Evolutionary conservation across 2,329 filamentous ascomycete genomes (phyloP).

Genomic region (Pyrenochaeta sp.): DNA sequence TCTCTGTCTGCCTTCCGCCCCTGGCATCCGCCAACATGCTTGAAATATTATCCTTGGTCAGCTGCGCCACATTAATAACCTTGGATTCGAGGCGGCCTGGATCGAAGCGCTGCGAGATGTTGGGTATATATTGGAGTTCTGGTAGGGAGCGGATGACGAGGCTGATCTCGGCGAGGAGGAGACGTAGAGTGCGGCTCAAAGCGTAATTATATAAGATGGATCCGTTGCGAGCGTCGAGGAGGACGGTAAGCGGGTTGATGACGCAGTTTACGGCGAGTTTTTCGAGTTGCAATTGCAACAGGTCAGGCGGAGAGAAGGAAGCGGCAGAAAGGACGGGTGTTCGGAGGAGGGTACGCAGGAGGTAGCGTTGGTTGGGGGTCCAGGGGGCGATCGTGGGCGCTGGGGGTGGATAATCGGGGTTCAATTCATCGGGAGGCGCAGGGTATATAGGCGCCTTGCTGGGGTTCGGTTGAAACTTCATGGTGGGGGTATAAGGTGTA

Average conservation of each 20-base stretch:
- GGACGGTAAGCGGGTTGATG: conserved; percentile 81
- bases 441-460: conserved; percentile 6
- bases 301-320: conserved; percentile 65
- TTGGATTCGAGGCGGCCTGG: conserved; percentile 69
- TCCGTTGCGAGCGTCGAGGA: conserved; percentile 80
- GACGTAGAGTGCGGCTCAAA: conserved; percentile 71
- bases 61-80: conserved; percentile 62
- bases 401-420: conserved; percentile 24
- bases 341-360: conserved; percentile 71
- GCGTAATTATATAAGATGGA: conserved; percentile 72
- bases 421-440: conserved; percentile 19
- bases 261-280: conserved; percentile 78
- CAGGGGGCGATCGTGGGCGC: conserved; percentile 36
- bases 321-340: conserved; percentile 69
- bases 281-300: conserved; percentile 79
- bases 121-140: conserved; percentile 71
- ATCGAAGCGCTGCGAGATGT: conserved; percentile 67
- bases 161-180: conserved; percentile 77
- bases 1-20: conserved; percentile 70
- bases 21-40: conserved; percentile 74
- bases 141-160: conserved; percentile 76
- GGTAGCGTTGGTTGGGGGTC: conserved; percentile 62
- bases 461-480: conserved; percentile 21
- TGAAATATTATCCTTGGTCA: conserved; percentile 66
- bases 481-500: conserved; percentile 34